Conservation (phyloP, 176 grass and related monocot genomes). For the Secale cereale region DNA sequence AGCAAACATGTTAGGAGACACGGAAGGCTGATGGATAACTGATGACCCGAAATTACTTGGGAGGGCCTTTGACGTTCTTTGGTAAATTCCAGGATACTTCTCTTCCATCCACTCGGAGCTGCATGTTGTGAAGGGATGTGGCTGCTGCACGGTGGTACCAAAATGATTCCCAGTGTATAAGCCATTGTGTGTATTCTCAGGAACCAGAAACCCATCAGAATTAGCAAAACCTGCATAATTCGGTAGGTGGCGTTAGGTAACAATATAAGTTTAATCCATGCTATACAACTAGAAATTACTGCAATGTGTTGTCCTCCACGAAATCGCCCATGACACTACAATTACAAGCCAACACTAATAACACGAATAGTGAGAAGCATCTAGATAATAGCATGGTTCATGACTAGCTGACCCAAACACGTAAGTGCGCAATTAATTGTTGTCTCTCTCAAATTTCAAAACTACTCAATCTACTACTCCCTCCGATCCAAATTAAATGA, state of each 20-base stretch:
- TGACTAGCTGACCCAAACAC: neutral
- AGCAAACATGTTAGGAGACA: neutral
- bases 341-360: neutral
- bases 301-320: neutral
- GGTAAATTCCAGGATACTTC: slow-evolving; percentile 28
- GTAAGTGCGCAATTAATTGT: neutral
- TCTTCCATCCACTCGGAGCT: slow-evolving; percentile 17
- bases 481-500: no score
- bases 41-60: slow-evolving; percentile 35
- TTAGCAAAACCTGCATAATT: slow-evolving; percentile 17
- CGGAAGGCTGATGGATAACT: neutral
- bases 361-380: neutral
- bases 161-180: slow-evolving; percentile 12
- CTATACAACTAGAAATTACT: neutral
- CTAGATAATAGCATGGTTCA: neutral
- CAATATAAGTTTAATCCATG: neutral
- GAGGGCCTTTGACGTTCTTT: neutral
- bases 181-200: neutral
- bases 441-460: neutral
- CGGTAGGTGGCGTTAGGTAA: neutral
- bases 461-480: no score
- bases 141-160: slow-evolving; percentile 11
- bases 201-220: slow-evolving; percentile 19
- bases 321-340: neutral
- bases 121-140: slow-evolving; percentile 2